phyloP scores from a whole-genome alignment of 768 basidiomycete genomes.

The Macrolepiota dolichaula region DNA sequence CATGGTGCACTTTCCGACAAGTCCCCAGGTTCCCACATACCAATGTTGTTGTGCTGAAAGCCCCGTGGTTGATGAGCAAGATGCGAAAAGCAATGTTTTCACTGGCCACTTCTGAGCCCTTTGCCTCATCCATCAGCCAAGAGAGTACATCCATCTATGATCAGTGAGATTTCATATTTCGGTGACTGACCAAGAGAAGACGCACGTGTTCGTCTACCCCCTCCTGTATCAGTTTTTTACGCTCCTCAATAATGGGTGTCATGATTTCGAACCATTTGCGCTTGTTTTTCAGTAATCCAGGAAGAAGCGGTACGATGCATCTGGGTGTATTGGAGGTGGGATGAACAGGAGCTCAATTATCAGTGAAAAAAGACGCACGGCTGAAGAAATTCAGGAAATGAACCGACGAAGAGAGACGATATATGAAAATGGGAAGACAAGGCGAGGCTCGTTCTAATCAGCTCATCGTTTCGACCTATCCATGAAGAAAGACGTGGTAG shows the following conservation, averaged over 20 bases:
- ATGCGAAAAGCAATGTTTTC: slow-evolving; percentile 29
- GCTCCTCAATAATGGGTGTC: slow-evolving; percentile 24
- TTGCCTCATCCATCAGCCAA: slow-evolving; percentile 45
- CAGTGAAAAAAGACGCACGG: slow-evolving; percentile 17
- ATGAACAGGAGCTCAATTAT: not conserved
- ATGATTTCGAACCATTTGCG: slow-evolving; percentile 20
- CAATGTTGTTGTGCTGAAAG: slow-evolving; percentile 40
- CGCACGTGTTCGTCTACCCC: not conserved
- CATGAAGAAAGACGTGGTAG: slow-evolving; percentile 23
- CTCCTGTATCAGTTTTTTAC: slow-evolving; percentile 7
- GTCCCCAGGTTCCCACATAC: slow-evolving; percentile 25
- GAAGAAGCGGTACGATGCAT: slow-evolving; percentile 15
- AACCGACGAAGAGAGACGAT: slow-evolving; percentile 19
- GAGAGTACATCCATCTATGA: slow-evolving; percentile 41
- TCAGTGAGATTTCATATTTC: not conserved
- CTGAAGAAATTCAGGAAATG: slow-evolving; percentile 23
- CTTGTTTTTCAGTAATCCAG: slow-evolving; percentile 14
- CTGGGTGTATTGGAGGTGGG: slow-evolving; percentile 6
- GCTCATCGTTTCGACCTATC: slow-evolving; percentile 35
- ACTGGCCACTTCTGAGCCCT: slow-evolving; percentile 22
- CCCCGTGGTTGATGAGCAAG: slow-evolving; percentile 37
- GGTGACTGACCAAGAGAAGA: no score
- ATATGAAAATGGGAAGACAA: slow-evolving; percentile 12
- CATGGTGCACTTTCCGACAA: not conserved
- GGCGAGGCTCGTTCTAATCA: slow-evolving; percentile 15